phyloP scores from a whole-genome alignment of 768 basidiomycete species.

The Scleroderma citrinum region DNA sequence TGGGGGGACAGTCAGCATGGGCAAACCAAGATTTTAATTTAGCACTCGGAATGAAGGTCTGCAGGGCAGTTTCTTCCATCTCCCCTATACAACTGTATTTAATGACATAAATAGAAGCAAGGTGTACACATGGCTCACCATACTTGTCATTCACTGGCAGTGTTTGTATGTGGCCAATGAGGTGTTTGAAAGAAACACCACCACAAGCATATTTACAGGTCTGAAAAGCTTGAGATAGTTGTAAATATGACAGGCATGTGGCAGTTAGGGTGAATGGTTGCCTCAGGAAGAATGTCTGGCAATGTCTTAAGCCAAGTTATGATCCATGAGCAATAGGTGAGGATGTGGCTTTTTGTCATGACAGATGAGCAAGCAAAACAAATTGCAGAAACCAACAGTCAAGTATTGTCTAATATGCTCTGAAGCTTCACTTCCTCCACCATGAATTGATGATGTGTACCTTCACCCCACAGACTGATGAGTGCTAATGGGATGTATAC shows the following conservation, averaged over 20 bases:
- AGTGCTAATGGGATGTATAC: constrained; percentile 32
- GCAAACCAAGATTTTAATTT: too few relatives aligned
- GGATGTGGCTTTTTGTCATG: constrained; percentile 1
- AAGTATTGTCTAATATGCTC: constrained; percentile 18
- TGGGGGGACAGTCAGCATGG: too few relatives aligned
- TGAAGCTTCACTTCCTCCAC: too few relatives aligned
- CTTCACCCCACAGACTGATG: constrained; percentile 25
- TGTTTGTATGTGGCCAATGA: constrained; percentile 22
- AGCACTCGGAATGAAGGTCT: too few relatives aligned
- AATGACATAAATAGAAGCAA: too few relatives aligned
- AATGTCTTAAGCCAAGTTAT: too few relatives aligned
- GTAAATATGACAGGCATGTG: constrained; percentile 28
- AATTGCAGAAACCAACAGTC: too few relatives aligned
- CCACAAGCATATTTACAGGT: constrained; percentile 32
- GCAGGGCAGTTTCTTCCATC: too few relatives aligned
- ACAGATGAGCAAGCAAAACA: constrained; percentile 23
- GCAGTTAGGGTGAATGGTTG: constrained; percentile 18
- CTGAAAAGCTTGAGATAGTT: constrained; percentile 32
- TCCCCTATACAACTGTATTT: too few relatives aligned
- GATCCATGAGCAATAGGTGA: constrained; percentile 14
- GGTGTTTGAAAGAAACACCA: constrained; percentile 21
- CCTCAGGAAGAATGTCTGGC: too few relatives aligned
- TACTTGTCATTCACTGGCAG: too few relatives aligned
- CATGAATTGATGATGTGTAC: not conserved
- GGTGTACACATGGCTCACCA: too few relatives aligned